These are phyloP conservation scores for Pseudopyrenochaeta lycopersici DNA, from an alignment of 2,329 filamentous ascomycete species.

Conservation along the genomic window DNA sequence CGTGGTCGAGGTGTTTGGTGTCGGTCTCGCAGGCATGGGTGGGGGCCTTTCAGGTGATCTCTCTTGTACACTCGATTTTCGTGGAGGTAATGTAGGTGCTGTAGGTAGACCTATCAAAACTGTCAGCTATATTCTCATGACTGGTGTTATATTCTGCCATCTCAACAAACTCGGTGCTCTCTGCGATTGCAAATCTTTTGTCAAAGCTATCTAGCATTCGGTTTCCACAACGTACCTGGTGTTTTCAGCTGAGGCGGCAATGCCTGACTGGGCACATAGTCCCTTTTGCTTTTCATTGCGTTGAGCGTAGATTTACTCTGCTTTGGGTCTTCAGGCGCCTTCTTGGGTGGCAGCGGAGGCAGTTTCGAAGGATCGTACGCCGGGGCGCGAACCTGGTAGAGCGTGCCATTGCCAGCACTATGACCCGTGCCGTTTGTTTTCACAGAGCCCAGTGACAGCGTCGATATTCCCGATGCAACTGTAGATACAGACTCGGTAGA, in stretches of 20 bases:
- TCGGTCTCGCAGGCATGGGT: conserved; percentile 23
- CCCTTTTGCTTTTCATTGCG: conserved; percentile 47
- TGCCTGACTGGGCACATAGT: conserved; percentile 32
- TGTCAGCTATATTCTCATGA: conserved; percentile 9
- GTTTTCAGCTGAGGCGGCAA: conserved; percentile 38
- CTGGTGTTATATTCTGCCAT: no score
- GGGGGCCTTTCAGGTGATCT: conserved; percentile 19
- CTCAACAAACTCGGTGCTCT: no score
- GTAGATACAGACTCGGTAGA: conserved; percentile 63
- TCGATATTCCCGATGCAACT: conserved; percentile 56
- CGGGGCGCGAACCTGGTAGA: conserved; percentile 61
- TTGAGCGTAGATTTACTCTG: conserved; percentile 47
- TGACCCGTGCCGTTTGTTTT: conserved; percentile 50
- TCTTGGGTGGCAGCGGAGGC: conserved; percentile 64
- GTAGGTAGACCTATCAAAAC: conserved; percentile 23
- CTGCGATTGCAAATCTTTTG: neutral
- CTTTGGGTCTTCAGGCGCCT: conserved; percentile 52
- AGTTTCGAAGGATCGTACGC: conserved; percentile 65
- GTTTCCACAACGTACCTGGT: conserved; percentile 23
- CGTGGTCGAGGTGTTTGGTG: conserved; percentile 9
- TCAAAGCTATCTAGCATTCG: conserved; percentile 10
- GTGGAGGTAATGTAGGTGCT: conserved; percentile 30
- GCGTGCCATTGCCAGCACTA: conserved; percentile 42
- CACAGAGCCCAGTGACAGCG: conserved; percentile 60
- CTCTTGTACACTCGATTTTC: conserved; percentile 19